A percentile compares a stretch with the other conserved stretches of the same genome.
These are phyloP conservation scores for Tricholoma matsutake DNA, from an alignment of 768 basidiomycete species.

Conservation along the genomic window DNA sequence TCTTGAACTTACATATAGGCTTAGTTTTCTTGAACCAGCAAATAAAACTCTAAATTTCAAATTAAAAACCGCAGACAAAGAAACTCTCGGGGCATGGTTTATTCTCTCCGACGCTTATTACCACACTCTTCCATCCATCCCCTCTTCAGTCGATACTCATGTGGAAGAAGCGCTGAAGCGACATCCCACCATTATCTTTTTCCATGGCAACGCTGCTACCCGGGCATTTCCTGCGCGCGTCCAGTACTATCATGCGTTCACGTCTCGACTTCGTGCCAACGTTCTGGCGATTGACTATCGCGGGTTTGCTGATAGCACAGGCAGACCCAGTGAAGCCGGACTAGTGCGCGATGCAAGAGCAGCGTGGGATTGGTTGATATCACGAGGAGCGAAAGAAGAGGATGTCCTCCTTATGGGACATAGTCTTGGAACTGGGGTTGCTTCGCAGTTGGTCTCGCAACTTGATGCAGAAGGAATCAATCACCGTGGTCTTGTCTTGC, in stretches of 20 bases:
- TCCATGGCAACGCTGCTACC: slow-evolving; percentile 88
- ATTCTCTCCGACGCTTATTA: slow-evolving; percentile 67
- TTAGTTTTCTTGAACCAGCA: slow-evolving; percentile 38
- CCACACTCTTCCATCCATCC: slow-evolving; percentile 41
- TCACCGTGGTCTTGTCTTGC: slow-evolving; percentile 46
- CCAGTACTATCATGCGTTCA: slow-evolving; percentile 62
- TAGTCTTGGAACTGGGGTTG: slow-evolving; percentile 86
- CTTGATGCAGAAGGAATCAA: slow-evolving; percentile 42
- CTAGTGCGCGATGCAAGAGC: slow-evolving; percentile 69
- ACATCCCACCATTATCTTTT: slow-evolving; percentile 80
- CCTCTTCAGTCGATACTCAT: slow-evolving; percentile 35
- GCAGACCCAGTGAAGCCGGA: slow-evolving; percentile 73
- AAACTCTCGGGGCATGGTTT: slow-evolving; percentile 85
- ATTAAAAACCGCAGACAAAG: slow-evolving; percentile 72
- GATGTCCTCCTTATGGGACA: slow-evolving; percentile 80
- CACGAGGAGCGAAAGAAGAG: slow-evolving; percentile 51
- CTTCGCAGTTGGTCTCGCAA: slow-evolving; percentile 45
- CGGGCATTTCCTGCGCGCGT: slow-evolving; percentile 68
- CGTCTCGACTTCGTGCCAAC: slow-evolving; percentile 66
- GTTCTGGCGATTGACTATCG: slow-evolving; percentile 89
- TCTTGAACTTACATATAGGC: background rate
- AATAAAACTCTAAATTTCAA: slow-evolving; percentile 75
- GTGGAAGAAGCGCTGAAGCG: slow-evolving; percentile 52
- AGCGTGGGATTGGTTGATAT: slow-evolving; percentile 76
- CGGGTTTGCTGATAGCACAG: slow-evolving; percentile 86